Percentiles rank a stretch among this genome's conserved stretches.
phyloP scores from a whole-genome alignment of 225 moss, liverwort and hornwort species.

The Climacium dendroides region DNA sequence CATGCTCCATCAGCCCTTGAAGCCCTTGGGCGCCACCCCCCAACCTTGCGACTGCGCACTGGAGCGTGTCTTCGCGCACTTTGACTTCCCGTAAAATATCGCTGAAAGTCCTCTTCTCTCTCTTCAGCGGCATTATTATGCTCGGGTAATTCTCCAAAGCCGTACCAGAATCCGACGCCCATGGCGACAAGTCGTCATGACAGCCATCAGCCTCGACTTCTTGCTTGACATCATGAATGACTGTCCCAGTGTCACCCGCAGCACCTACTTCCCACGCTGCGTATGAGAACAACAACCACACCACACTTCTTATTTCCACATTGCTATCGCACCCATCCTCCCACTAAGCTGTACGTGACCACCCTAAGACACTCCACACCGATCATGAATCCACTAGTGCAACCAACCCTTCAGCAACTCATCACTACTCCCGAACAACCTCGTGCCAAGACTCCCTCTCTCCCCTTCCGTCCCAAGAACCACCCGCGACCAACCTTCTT shows the following conservation, averaged over 20 bases:
- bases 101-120: background rate
- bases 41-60: background rate
- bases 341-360: background rate
- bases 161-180: background rate
- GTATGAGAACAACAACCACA: background rate
- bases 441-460: background rate
- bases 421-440: background rate
- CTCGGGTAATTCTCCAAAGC: background rate
- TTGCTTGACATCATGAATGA: background rate
- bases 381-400: background rate
- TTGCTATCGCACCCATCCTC: background rate
- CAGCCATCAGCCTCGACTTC: background rate
- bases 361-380: background rate
- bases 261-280: background rate
- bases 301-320: background rate
- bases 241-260: background rate
- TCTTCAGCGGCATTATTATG: background rate
- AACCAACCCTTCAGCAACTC: background rate
- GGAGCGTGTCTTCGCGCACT: conserved; percentile 6
- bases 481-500: background rate
- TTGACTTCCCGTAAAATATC: conserved; percentile 8
- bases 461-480: background rate
- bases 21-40: conserved; percentile 20
- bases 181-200: background rate
- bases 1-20: conserved; percentile 12